Evolutionary conservation across 2,329 filamentous ascomycete species (phyloP), one percentile per base, ranked within the genome.

Genomic region (Massarina eburnea): DNA sequence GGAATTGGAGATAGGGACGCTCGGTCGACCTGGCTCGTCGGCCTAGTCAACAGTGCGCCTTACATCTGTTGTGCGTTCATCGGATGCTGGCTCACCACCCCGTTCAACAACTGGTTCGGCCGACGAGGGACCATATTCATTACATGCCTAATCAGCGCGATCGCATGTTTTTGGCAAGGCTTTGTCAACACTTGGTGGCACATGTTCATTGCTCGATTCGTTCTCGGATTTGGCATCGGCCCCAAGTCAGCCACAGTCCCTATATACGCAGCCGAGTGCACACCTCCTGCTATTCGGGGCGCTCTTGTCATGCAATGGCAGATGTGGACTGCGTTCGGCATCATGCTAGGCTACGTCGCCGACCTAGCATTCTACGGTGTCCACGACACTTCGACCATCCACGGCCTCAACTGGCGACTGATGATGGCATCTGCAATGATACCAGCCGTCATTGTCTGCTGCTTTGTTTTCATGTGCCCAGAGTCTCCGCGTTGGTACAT

Each of bases 241-340:
- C 78, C 85, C 14, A 91, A 91, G 63, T 83, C 83, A 17, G 83
- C 84, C 0, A 89, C 86, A 0, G 85, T 89, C 1, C 88, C 88
- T 0, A 84, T 91, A 21, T 91, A 88, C 57, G 84, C 86, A 0
- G 87, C 88, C 2, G 88, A 91, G 67, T 88, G 82, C 45, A 80
- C 84, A 0, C 87, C 87, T 0, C 83, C 86, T 1, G 67, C 72
- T 4, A 84, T 90, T 43, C 81, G 87, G 62, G 86, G 87, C 52
- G 87, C 85, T 7, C 75, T 94, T 15, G 87, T 91, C 52, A 92
- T 92, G 88, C 84, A 84, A 51, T 92, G 88, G 88, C 85, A 91
- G 70, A 76, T 86, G 67, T 86, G 83, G 54, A 58, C 57, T 2
- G 57, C 54, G 15, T 59, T 59, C 22, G 60, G 60, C 10, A 63